Evolutionary conservation across 2,329 filamentous ascomycete genomes (phyloP), one percentile per base, ranked within the genome.

Genomic region (Chalaropsis thielavioides): DNA sequence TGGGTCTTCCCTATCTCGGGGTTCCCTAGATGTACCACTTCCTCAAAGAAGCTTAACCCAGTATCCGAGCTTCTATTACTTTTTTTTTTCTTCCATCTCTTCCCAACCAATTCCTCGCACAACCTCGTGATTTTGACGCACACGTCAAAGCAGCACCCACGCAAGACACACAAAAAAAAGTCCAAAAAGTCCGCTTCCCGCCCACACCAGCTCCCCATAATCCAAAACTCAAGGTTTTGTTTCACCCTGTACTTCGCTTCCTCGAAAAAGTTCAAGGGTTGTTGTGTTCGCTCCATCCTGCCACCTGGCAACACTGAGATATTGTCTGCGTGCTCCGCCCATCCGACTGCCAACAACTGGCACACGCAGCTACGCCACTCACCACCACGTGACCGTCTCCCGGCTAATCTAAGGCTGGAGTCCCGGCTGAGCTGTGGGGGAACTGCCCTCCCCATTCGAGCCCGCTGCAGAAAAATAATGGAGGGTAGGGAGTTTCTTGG

Each of bases 341-440:
- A 4, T n/a, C 17, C 31, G 27, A 44, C 24, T 62, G 62, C 17
- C 41, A 51, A 7, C 43, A 62, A 40, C 51, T 64, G 51, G 22
- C 62, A 44, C 35, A 40, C 24, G 19, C 49, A 24, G 40, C 11
- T 38, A 27, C 35, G 13, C 22, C 43, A 31, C 60, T 38, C 35
- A 38, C 35, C 35, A 38, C 35, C 66, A 67, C 66, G 66, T 67
- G 66, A 67, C 46, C 31, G 11, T 19, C 49, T n/a, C 51, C 38
- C 66, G 66, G 66, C 49, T 67, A 67, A 67, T 67, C 66, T 67
- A 60, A 64, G 66, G 66, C 44, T 67, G 62, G 56, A 61, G 65
- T 22, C 49, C 62, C 65, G 65, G 65, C 58, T 64, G 65, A 67
- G 65, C 58, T 64, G 62, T 62, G 65, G 65, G 58, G 63, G 62